Evolutionary conservation across 768 basidiomycete species (phyloP), one percentile per base, ranked within the genome.

Genomic region (Lactarius psammicola): DNA sequence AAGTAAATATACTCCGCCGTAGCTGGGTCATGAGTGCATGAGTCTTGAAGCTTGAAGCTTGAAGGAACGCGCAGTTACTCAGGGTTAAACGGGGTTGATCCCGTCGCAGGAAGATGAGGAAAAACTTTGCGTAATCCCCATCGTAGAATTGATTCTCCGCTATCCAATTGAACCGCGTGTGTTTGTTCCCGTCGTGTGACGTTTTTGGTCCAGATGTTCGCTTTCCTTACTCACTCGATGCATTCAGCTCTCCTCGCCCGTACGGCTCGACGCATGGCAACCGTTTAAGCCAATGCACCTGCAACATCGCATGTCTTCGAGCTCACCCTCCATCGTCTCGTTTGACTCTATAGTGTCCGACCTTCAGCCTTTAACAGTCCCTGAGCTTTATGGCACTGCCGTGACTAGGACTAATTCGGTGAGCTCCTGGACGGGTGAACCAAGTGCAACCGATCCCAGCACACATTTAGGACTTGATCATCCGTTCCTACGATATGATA

Each of bases 171-270:
- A n/a, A n/a, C n/a, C n/a, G n/a, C n/a, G n/a, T n/a, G n/a, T n/a
- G n/a, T n/a, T n/a, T n/a, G n/a, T n/a, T n/a, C n/a, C n/a, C n/a
- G n/a, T n/a, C n/a, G n/a, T n/a, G n/a, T n/a, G n/a, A n/a, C n/a
- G n/a, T n/a, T n/a, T n/a, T n/a, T n/a, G n/a, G n/a, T n/a, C n/a
- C n/a, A n/a, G n/a, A n/a, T n/a, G n/a, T n/a, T n/a, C n/a, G n/a
- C n/a, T n/a, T n/a, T n/a, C n/a, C n/a, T 34, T 26, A 44, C 31
- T 18, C 46, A 33, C 15, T 20, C 56, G 20, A 68, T 68, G 64
- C 13, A 62, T 15, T 23, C 60, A 4, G 17, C 33, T 28, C 64
- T 66, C 38, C 59, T 68, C 55, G 15, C 49, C 49, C 44, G 54
- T 44, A 56, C 59, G 26, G 54, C 59, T 42, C 49, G 56, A 23